Percentiles rank a stretch among this genome's conserved stretches.
Conservation (phyloP, 345 rosid species). For the Stellera chamaejasme region DNA sequence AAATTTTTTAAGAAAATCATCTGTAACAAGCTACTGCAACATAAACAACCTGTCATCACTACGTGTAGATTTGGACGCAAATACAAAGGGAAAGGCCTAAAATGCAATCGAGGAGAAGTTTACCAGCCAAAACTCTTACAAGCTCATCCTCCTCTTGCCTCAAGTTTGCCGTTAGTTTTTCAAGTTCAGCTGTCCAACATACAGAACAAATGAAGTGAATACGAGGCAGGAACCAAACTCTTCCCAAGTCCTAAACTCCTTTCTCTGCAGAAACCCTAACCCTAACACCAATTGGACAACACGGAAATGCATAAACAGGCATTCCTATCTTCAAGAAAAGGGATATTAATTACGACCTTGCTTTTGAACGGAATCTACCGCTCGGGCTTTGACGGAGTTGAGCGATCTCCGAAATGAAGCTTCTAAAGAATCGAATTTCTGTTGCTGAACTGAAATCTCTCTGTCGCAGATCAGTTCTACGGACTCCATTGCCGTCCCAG, state of each 20-base stretch:
- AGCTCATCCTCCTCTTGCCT: conserved; percentile 78
- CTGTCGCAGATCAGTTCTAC: conserved; percentile 34
- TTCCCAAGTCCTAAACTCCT: neutral
- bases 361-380: conserved; percentile 35
- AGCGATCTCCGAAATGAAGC: conserved; percentile 37
- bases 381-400: conserved; percentile 36
- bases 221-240: neutral
- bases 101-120: no score
- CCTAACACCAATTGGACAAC: conserved; percentile 17
- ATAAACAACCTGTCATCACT: no score
- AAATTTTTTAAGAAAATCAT: neutral
- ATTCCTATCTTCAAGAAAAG: conserved; percentile 1
- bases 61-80: no score
- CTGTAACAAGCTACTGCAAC: neutral
- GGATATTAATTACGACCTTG: conserved; percentile 34
- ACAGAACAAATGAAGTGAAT: neutral
- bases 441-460: conserved; percentile 30
- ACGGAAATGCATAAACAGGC: neutral
- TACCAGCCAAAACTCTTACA: conserved; percentile 75
- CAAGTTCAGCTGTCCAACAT: conserved; percentile 35
- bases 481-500: conserved; percentile 41
- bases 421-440: conserved; percentile 37
- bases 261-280: conserved; percentile 11
- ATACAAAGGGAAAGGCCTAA: no score
- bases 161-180: conserved; percentile 44